Evolutionary conservation across 768 basidiomycete species (phyloP).

Genomic region (Tulasnella sp.): DNA sequence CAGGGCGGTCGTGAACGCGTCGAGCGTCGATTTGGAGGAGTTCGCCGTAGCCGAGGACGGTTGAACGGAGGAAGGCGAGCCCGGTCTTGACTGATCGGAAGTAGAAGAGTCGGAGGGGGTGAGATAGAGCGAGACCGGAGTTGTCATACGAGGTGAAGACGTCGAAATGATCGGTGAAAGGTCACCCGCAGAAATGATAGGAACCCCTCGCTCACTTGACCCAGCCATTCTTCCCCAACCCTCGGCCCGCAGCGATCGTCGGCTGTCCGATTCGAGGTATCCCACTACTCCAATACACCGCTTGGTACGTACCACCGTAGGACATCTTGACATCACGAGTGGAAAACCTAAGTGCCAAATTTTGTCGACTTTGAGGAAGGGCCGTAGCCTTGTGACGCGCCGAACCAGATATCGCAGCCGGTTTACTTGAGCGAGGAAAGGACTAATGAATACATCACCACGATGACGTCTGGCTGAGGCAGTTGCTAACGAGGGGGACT

Average conservation of each 20-base stretch:
- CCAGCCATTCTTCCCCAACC: conserved; percentile 61
- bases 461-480: no score
- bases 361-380: no score
- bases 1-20: conserved; percentile 59
- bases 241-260: conserved; percentile 60
- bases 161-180: neutral
- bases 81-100: conserved; percentile 24
- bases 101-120: conserved; percentile 30
- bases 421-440: no score
- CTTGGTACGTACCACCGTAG: no score
- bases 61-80: conserved; percentile 20
- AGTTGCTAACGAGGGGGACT: no score
- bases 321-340: no score
- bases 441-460: no score
- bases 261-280: conserved; percentile 65
- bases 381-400: no score
- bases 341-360: no score
- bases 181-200: neutral
- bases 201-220: conserved; percentile 38
- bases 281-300: conserved; percentile 50
- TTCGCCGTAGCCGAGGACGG: neutral
- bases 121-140: conserved; percentile 57
- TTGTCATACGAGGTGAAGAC: conserved; percentile 41
- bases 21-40: neutral
- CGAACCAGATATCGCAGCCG: no score